A percentile compares a stretch with the other conserved stretches of the same genome.
phyloP scores from a whole-genome alignment of 129 eudicot genomes.

The Artemisia argyi region DNA sequence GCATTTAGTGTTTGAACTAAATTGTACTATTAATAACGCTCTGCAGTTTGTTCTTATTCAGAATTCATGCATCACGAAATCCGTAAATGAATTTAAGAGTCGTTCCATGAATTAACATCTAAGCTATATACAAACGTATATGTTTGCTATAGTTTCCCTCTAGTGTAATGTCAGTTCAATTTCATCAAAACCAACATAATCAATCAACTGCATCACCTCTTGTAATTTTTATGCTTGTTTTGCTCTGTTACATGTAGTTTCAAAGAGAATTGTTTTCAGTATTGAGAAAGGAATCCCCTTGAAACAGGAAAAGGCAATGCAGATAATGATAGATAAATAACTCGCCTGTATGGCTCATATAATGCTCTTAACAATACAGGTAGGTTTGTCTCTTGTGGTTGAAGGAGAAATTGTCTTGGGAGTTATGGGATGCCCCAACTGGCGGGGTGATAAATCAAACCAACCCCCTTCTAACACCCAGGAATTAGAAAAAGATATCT shows the following conservation, averaged over 20 bases:
- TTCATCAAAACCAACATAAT: not conserved
- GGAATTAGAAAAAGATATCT: constrained; percentile 24
- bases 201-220: not conserved
- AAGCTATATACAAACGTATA: not conserved
- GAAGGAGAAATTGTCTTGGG: constrained; percentile 90
- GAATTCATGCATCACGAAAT: not conserved
- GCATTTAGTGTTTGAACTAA: not conserved
- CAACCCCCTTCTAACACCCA: constrained; percentile 16
- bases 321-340: no score
- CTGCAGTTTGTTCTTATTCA: not conserved
- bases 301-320: no score
- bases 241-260: no score
- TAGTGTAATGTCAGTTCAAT: not conserved
- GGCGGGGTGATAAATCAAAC: constrained; percentile 50
- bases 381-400: constrained; percentile 93
- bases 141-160: not conserved
- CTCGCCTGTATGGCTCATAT: not conserved
- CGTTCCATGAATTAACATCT: not conserved
- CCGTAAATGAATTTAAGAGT: not conserved
- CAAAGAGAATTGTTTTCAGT: no score
- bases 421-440: constrained; percentile 97
- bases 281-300: no score
- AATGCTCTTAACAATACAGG: constrained; percentile 50
- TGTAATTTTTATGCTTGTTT: no score
- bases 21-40: not conserved